Base-by-base conservation (phyloP, 2,329 filamentous ascomycete genomes). In the Fusarium pilosicola region DNA sequence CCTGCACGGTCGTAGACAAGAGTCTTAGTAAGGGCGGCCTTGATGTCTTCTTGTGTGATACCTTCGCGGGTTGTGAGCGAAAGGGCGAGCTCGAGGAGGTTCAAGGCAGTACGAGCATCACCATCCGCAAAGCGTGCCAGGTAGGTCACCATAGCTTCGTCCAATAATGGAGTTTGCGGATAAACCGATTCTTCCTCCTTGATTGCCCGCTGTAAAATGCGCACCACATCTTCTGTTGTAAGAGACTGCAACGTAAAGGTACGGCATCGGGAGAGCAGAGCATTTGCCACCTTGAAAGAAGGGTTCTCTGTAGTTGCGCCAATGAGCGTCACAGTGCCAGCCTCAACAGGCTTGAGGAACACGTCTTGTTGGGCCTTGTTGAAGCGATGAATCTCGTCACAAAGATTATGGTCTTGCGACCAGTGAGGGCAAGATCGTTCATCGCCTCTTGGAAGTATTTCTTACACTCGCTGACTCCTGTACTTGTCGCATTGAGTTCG, bases 281-380 rank as follows among this genome's bases (percentile, higher is more conserved):
- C 96, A 73, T 90, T 92, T 76, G 96, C 93, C 46, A 99, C 91
- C 79, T 97, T 96, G 86, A 98, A 69, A 8, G 93, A 96, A 0
- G 96, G 96, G 75, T 99, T 99, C 82, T 99, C 96, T 0, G 96
- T 99, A 7, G 96, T 99, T 12, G 96, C 96, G 17, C 95, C 96
- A 69, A 98, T 96, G 36, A 99, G 86, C 0, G 94, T 98, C 74
- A 99, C 92, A 34, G 93, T 93, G 11, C 96, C 96, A 3, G 91
- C 91, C 83, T 99, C 96, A 28, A 98, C 96, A 0, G 96, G 96
- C 22, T 93, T 94, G 4, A 99, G 86, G 76, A 98, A 98, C 2
- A 98, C 93, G 82, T 98, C 96, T 80, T 99, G 96, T 81, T 98
- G 96, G 0, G 91, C 88, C 83, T 97, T 98, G 76, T 89, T 93